phyloP scores from a whole-genome alignment of 176 grass and related monocot genomes.

The Echinochloa phyllopogon region DNA sequence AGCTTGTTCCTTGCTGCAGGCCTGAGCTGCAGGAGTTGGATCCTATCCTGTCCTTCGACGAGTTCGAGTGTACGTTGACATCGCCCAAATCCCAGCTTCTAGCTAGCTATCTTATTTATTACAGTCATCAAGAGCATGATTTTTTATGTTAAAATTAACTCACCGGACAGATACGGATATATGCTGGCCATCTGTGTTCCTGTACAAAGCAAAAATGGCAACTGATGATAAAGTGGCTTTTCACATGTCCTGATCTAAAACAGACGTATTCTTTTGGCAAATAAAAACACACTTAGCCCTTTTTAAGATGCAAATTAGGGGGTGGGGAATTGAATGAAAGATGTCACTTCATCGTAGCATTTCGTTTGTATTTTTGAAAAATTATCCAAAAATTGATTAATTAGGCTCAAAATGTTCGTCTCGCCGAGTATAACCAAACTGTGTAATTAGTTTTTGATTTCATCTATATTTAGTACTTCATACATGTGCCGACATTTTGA shows the following conservation, averaged over 20 bases:
- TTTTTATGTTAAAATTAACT: neutral
- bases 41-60: conserved; percentile 70
- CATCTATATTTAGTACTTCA: no score
- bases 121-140: neutral
- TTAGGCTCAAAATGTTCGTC: no score
- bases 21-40: conserved; percentile 70
- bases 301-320: no score
- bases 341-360: no score
- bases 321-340: no score
- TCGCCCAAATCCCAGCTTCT: neutral
- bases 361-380: no score
- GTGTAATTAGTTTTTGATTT: no score
- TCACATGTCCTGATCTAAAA: neutral
- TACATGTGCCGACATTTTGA: no score
- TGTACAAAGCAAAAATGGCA: neutral
- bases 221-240: neutral
- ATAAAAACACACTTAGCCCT: no score
- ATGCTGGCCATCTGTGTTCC: neutral
- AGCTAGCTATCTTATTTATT: neutral
- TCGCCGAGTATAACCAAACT: no score
- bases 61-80: conserved; percentile 58
- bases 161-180: neutral
- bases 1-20: conserved; percentile 43
- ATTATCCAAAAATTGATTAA: no score
- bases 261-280: neutral